A percentile compares a stretch with the other conserved stretches of the same genome.
These are phyloP conservation scores for Bauhinia variegata DNA, from an alignment of 306 rosid species.

Conservation along the genomic window DNA sequence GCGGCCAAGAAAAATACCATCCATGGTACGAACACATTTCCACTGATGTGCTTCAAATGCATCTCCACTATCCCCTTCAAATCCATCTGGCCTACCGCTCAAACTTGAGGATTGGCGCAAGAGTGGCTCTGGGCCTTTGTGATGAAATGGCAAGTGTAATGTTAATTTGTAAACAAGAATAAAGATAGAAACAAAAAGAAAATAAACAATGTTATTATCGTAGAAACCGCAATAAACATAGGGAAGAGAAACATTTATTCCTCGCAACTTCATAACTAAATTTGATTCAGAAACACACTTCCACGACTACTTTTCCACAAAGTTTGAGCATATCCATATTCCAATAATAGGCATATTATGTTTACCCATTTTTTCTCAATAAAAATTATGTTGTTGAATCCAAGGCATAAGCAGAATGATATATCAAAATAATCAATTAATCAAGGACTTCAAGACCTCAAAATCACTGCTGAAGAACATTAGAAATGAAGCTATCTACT, in stretches of 20 bases:
- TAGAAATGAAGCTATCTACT: conserved; percentile 12
- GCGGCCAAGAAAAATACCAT: conserved; percentile 58
- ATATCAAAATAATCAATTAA: conserved; percentile 1
- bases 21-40: conserved; percentile 87
- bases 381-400: conserved; percentile 4
- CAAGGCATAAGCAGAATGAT: neutral
- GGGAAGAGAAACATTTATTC: conserved; percentile 23
- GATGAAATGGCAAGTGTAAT: conserved; percentile 14
- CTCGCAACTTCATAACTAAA: conserved; percentile 23
- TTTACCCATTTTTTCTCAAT: neutral
- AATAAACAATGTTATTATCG: neutral
- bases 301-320: neutral
- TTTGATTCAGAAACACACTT: conserved; percentile 18
- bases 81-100: conserved; percentile 53
- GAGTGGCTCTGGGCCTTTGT: conserved; percentile 84
- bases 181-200: neutral
- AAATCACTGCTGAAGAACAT: conserved; percentile 4
- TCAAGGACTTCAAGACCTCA: conserved; percentile 14
- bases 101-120: conserved; percentile 63
- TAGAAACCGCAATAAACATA: conserved; percentile 10
- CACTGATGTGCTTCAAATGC: conserved; percentile 78
- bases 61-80: conserved; percentile 69
- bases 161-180: neutral
- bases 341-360: conserved; percentile 6
- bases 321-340: conserved; percentile 8